Percentiles rank a stretch among this genome's conserved stretches.
Conservation (phyloP, 495 filamentous ascomycete species). For the Aspergillus sclerotioniger region DNA sequence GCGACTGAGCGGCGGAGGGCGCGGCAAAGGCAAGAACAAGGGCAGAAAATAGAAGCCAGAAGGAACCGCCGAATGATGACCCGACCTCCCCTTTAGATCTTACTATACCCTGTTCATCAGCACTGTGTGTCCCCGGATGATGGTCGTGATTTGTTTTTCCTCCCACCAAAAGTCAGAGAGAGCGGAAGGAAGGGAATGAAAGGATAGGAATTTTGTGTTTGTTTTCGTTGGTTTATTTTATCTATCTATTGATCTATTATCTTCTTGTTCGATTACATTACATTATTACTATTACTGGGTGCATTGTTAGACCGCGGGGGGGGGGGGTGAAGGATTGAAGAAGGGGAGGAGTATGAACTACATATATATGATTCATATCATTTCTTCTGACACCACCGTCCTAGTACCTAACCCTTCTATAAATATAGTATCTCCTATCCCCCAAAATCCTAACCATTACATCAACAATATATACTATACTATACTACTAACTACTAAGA, state of each 20-base stretch:
- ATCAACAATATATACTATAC: neutral
- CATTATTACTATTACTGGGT: neutral
- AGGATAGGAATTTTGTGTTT: neutral
- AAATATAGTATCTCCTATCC: too few relatives aligned
- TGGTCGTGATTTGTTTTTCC: neutral
- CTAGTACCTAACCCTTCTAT: too few relatives aligned
- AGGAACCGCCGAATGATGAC: neutral
- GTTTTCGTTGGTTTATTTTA: neutral
- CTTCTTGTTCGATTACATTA: neutral
- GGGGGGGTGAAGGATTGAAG: too few relatives aligned
- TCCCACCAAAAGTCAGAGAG: conserved; percentile 6
- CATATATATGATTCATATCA: neutral
- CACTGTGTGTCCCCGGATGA: conserved; percentile 6
- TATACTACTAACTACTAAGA: neutral
- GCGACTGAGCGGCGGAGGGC: conserved; percentile 25
- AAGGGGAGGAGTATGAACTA: neutral
- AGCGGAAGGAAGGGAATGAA: neutral
- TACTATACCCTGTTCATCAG: conserved; percentile 23
- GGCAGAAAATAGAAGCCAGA: conserved; percentile 30
- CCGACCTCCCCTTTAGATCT: conserved; percentile 5
- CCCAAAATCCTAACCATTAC: too few relatives aligned
- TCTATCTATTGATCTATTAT: too few relatives aligned
- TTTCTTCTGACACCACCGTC: too few relatives aligned
- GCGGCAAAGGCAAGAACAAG: conserved; percentile 35
- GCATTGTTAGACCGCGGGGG: neutral